Conservation (phyloP, 1,284 basidiomycete species). For the Ceratobasidium sp. region DNA sequence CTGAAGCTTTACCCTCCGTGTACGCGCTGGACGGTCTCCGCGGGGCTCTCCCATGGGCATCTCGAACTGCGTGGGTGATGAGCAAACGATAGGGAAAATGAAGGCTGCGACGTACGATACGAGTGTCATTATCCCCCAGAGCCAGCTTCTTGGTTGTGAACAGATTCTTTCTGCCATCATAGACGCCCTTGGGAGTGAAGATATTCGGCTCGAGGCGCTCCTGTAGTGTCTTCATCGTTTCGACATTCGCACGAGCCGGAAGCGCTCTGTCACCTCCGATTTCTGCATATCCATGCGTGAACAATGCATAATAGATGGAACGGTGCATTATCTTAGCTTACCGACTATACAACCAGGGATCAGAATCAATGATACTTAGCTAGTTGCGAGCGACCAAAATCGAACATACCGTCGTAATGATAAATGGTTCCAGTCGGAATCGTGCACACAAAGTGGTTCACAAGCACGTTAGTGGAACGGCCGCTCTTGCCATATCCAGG, state of each 20-base stretch:
- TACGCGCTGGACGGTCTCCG: conserved; percentile 13
- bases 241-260: conserved; percentile 38
- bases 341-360: neutral
- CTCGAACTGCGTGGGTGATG: conserved; percentile 59
- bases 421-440: conserved; percentile 38
- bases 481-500: conserved; percentile 68
- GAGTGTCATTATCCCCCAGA: conserved; percentile 56
- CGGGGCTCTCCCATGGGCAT: conserved; percentile 55
- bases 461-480: conserved; percentile 56
- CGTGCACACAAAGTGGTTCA: conserved; percentile 42
- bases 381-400: neutral
- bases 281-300: neutral
- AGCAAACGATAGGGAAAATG: neutral
- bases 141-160: conserved; percentile 65
- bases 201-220: conserved; percentile 37
- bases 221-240: conserved; percentile 41
- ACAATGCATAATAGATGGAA: neutral
- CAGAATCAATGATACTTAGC: neutral
- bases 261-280: conserved; percentile 39
- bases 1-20: conserved; percentile 57
- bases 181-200: conserved; percentile 39
- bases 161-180: conserved; percentile 47
- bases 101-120: neutral
- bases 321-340: neutral
- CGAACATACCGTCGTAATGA: conserved; percentile 40